Evolutionary conservation across 352 stramenopile genomes (phyloP), one percentile per base, ranked within the genome.

Genomic region (Aphanomyces cochlioides): DNA sequence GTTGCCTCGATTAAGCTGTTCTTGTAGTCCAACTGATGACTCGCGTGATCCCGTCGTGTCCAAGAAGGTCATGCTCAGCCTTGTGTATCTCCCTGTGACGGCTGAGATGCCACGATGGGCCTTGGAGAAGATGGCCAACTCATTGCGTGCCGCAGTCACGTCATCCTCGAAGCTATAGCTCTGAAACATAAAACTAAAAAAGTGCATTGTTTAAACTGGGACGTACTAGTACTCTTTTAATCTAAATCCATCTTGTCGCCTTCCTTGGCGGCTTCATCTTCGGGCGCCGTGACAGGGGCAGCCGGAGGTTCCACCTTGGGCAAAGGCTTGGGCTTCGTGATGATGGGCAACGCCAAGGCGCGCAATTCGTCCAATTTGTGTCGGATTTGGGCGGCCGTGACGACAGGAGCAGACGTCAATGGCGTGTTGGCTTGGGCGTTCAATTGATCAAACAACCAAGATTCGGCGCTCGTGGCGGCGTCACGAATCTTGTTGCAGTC

Each of bases 391-490:
- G 79, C 79, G 54, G 91, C 92, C 61, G 90, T 98, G 37, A 99
- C 80, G 56, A 93, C 90, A 0, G 97, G 96, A 69, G 98, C 83
- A 41, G 91, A 81, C 67, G 95, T 95, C 10, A 84, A 66, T 59
- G 81, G 75, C 56, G 98, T 67, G 41, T 87, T 83, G 69, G 80
- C 86, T 85, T 99, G 97, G 81, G 98, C 98, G 59, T 94, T 88
- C 61, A 99, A 80, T 72, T 92, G 89, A 72, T 98, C 96, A 56
- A 98, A 98, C 71, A 99, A 85, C 97, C 97, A 99, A 56, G 82
- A 78, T 61, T 97, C 90, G 50, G 88, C 87, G 60, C 94, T 85
- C 19, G 96, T 90, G 75, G 82, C 92, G 64, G 88, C 83, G 71
- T 96, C 83, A 75, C 93, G 89, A 39, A 98, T 89, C 72, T 90